Evolutionary conservation across 805 yeast genomes (phyloP).

Genomic region (Myxozyma monticola): DNA sequence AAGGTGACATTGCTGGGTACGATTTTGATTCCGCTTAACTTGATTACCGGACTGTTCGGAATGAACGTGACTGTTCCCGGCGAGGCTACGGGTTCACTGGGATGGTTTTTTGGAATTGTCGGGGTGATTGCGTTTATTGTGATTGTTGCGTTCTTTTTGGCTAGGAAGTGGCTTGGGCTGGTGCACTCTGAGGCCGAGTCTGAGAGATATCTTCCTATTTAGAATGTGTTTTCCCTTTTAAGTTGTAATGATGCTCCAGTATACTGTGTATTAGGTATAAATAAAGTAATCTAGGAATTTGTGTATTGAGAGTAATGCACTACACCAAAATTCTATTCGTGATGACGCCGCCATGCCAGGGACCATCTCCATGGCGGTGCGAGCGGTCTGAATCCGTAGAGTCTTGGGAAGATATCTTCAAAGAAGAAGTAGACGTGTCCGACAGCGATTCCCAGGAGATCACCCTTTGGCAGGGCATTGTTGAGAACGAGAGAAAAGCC

Average conservation of each 20-base stretch:
- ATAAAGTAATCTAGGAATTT: neutral
- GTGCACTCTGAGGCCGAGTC: neutral
- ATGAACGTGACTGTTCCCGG: conserved; percentile 95
- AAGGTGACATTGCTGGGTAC: conserved; percentile 91
- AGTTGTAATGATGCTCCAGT: no score
- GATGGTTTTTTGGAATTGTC: conserved; percentile 71
- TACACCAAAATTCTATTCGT: no score
- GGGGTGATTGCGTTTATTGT: conserved; percentile 52
- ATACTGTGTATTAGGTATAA: no score
- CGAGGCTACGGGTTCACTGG: conserved; percentile 43
- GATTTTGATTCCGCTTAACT: conserved; percentile 81
- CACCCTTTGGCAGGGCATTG: conserved; percentile 31
- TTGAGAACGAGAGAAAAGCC: conserved; percentile 33
- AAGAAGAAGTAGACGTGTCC: conserved; percentile 48
- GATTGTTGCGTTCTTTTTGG: conserved; percentile 43
- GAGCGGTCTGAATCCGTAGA: conserved; percentile 40
- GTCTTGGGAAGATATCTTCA: conserved; percentile 46
- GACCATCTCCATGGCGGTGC: conserved; percentile 47
- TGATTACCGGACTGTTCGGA: conserved; percentile 89
- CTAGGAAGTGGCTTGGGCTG: conserved; percentile 33
- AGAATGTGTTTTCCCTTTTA: neutral
- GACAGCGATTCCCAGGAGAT: conserved; percentile 43
- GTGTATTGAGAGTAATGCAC: neutral
- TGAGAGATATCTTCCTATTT: neutral
- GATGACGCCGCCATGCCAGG: neutral